Evolutionary conservation across 331 rosid species (phyloP), one percentile per base, ranked within the genome.

Genomic region (Cydonia oblonga): DNA sequence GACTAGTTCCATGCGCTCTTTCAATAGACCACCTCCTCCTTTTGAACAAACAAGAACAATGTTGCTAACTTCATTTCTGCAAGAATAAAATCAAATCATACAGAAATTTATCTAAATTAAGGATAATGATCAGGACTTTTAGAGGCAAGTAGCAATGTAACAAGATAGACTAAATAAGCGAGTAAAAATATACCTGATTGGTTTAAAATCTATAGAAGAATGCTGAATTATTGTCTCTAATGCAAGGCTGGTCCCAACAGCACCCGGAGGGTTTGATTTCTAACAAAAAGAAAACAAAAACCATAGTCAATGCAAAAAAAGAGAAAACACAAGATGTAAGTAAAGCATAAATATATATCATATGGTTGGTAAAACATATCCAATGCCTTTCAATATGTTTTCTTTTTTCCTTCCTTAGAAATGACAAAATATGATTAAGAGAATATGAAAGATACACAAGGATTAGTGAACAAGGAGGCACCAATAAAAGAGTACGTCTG

Each of bases 11-110:
- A 93, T 93, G 73, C 97, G 95, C 75, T 89, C 95, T 54, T 29
- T 77, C 83, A 93, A 80, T 32, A 93, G 85, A 74, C 98, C 98
- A 33, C 97, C 98, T 54, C 98, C 97, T 61, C 98, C 98, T 88
- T 89, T 88, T 51, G 97, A 93, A 75, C 97, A 93, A 78, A 93
- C 92, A 75, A 93, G 95, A 84, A 93, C 76, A 65, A 60, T 73
- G 72, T 78, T 83, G 88, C 86, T 79, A 29, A 81, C 85, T 78
- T 89, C 98, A 70, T 76, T 81, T 86, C 96, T 93, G 88, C 78
- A 71, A 72, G 75, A 80, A 68, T 51, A 10, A 72, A 53, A 73
- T 40, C 12, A 64, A 70, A 38, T 33, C 71, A 67, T 57, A 63
- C 3, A 12, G 23, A 19, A 66, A 58, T 32, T 20, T 5, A 69